Percentiles rank a stretch among this genome's conserved stretches.
phyloP scores from a whole-genome alignment of 2,329 filamentous ascomycete species.

The Gremmenia infestans region DNA sequence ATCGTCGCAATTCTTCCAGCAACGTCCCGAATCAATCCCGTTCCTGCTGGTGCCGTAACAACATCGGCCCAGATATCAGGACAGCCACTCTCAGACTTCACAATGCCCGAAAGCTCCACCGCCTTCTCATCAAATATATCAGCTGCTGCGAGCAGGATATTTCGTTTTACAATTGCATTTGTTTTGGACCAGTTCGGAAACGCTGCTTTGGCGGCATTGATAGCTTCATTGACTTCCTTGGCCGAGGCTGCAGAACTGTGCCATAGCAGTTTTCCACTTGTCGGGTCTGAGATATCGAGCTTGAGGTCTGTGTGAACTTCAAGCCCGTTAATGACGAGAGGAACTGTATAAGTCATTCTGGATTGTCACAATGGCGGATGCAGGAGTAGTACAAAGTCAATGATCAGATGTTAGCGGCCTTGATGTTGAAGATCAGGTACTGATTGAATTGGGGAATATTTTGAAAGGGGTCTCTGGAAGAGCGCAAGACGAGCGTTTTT shows the following conservation, averaged over 20 bases:
- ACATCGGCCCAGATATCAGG: not conserved
- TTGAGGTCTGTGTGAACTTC: not conserved
- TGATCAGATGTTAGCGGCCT: too few species aligned
- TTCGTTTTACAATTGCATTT: conserved; percentile 56
- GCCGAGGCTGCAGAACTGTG: not conserved
- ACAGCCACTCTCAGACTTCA: not conserved
- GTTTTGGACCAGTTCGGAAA: conserved; percentile 63
- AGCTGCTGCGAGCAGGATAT: conserved; percentile 62
- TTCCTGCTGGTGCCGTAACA: not conserved
- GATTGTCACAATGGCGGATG: not conserved
- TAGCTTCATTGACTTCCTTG: conserved; percentile 38
- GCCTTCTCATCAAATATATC: conserved; percentile 40
- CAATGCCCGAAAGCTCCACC: not conserved
- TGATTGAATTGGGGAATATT: too few species aligned
- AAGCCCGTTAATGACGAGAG: not conserved
- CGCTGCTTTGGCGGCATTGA: conserved; percentile 60
- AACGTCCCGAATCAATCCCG: conserved; percentile 38
- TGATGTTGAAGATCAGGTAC: too few species aligned
- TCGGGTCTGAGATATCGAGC: not conserved
- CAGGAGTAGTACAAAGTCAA: not conserved
- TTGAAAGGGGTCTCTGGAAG: too few species aligned
- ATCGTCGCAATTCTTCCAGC: conserved; percentile 34
- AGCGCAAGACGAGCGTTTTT: too few species aligned
- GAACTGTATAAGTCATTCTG: not conserved
- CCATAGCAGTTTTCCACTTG: not conserved